A percentile compares a stretch with the other conserved stretches of the same genome.
These are phyloP conservation scores for Tolypocladium pustulatum DNA, from an alignment of 2,329 filamentous ascomycete species.

Conservation along the genomic window DNA sequence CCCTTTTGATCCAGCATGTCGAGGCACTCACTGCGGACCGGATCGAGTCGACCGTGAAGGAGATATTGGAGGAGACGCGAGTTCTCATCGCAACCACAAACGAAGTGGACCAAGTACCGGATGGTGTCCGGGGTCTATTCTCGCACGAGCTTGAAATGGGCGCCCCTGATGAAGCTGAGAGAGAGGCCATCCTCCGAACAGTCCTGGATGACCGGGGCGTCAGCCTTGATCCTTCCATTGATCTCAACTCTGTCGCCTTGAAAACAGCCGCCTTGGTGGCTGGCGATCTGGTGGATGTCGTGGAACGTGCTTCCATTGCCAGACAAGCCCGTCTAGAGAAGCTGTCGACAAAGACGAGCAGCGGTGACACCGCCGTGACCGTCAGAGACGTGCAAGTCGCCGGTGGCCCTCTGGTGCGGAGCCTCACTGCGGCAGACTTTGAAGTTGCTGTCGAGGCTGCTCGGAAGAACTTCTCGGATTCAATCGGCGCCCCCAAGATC, in stretches of 20 bases:
- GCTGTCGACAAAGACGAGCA: constrained; percentile 44
- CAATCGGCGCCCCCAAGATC: constrained; percentile 95
- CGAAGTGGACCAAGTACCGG: constrained; percentile 87
- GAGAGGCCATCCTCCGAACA: constrained; percentile 74
- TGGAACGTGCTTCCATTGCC: constrained; percentile 77
- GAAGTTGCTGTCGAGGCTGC: constrained; percentile 90
- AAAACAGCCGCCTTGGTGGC: constrained; percentile 95
- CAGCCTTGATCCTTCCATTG: constrained; percentile 71
- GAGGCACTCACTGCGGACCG: constrained; percentile 86
- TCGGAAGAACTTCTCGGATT: constrained; percentile 94
- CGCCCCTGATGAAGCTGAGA: constrained; percentile 84
- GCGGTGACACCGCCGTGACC: constrained; percentile 37
- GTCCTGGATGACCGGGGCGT: constrained; percentile 70
- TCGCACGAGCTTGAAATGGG: constrained; percentile 92
- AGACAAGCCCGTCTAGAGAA: constrained; percentile 64
- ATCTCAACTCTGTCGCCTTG: constrained; percentile 74
- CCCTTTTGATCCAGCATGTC: constrained; percentile 77
- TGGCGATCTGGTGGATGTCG: constrained; percentile 87
- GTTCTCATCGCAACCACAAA: constrained; percentile 91
- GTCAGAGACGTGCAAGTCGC: constrained; percentile 79
- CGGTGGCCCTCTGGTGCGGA: constrained; percentile 68
- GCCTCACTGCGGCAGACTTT: constrained; percentile 74
- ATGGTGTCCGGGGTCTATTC: constrained; percentile 81
- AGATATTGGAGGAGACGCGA: constrained; percentile 67
- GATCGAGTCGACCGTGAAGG: constrained; percentile 75